Evolutionary conservation across 495 filamentous ascomycete species (phyloP).

Genomic region (Podospora pseudoanserina): DNA sequence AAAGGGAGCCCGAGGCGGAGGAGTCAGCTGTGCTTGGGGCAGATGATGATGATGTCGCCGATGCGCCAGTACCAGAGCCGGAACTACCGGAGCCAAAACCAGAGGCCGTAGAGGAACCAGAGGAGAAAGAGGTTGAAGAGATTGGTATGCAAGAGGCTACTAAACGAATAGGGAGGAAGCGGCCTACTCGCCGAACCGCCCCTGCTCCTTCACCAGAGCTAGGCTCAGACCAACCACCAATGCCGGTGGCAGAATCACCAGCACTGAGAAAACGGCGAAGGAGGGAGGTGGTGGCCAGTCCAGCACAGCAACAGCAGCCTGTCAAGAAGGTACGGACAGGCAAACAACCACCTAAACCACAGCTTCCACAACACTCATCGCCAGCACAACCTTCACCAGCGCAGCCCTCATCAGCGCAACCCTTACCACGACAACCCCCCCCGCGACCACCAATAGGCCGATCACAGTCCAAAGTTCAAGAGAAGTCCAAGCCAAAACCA

Average conservation of each 20-base stretch:
- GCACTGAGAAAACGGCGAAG: background rate
- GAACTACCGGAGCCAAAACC: background rate
- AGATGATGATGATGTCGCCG: background rate
- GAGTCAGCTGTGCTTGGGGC: background rate
- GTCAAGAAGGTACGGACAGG: constrained; percentile 3
- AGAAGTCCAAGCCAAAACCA: constrained; percentile 5
- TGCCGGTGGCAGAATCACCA: background rate
- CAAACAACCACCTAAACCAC: background rate
- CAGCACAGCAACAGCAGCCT: constrained; percentile 7
- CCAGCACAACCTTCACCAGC: background rate
- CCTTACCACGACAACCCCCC: background rate
- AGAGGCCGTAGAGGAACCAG: background rate
- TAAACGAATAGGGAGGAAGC: constrained; percentile 3
- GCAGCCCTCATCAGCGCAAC: background rate
- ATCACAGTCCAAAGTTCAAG: background rate
- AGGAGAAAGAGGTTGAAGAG: constrained; percentile 3
- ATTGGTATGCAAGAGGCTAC: background rate
- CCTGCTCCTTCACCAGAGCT: constrained; percentile 1
- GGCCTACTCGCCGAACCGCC: background rate
- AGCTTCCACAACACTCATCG: background rate
- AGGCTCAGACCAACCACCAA: background rate
- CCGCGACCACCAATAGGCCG: background rate
- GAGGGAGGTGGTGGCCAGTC: constrained; percentile 3
- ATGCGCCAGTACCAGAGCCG: background rate
- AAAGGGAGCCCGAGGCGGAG: background rate